Conservation (phyloP, 371 early-diverging fungal species). For the Rhizopus delemar region DNA sequence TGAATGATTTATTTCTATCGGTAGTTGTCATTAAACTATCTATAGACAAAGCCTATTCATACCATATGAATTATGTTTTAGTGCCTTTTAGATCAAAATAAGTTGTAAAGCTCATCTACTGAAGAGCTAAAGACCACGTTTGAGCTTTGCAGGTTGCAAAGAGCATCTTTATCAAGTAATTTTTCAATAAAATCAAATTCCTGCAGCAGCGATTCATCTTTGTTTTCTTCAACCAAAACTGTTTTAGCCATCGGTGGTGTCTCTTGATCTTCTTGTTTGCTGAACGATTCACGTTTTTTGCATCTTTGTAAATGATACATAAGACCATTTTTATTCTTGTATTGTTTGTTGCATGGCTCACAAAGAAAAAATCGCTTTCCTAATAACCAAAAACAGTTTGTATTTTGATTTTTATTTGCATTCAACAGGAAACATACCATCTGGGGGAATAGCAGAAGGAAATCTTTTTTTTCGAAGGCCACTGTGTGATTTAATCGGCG, state of each 20-base stretch:
- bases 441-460: constrained; percentile 14
- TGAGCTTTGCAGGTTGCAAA: background rate
- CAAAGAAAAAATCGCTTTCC: constrained; percentile 32
- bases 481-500: background rate
- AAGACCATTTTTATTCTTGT: constrained; percentile 45
- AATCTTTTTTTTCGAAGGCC: constrained; percentile 17
- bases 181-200: constrained; percentile 3
- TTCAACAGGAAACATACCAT: constrained; percentile 35
- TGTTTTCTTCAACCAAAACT: background rate
- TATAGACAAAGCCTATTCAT: too few species aligned
- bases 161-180: background rate
- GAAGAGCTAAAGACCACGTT: background rate
- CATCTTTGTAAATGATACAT: constrained; percentile 49
- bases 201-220: background rate
- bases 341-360: constrained; percentile 50
- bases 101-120: background rate
- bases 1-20: too few species aligned
- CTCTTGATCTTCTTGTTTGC: constrained; percentile 29
- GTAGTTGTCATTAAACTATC: too few species aligned
- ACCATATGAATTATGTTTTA: too few species aligned
- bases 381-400: background rate
- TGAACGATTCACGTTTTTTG: constrained; percentile 20
- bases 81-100: constrained; percentile 23
- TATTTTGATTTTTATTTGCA: background rate
- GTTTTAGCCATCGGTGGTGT: background rate